Percentiles rank a stretch among this genome's conserved stretches.
These are phyloP conservation scores for Sporothrix pallida DNA, from an alignment of 2,329 filamentous ascomycete species.

Conservation along the genomic window DNA sequence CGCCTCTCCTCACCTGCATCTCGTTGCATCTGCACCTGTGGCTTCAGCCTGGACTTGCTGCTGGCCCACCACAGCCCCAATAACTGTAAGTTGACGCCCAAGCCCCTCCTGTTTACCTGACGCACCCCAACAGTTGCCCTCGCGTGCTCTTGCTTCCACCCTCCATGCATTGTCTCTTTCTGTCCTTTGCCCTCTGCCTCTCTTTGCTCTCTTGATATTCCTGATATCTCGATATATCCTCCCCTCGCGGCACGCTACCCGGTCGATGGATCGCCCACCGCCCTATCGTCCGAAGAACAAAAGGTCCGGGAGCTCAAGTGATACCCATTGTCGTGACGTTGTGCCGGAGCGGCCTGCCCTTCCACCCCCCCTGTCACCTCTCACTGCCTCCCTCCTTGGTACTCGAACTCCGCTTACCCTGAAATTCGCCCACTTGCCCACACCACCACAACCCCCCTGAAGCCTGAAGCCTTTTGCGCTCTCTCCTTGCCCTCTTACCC, in stretches of 20 bases:
- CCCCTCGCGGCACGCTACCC: constrained; percentile 1
- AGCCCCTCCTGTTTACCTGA: constrained; percentile 16
- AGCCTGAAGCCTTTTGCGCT: neutral
- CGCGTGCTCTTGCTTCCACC: neutral
- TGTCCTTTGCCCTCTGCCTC: too few species aligned
- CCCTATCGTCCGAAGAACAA: constrained; percentile 24
- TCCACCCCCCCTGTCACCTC: constrained; percentile 20
- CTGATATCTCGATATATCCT: neutral
- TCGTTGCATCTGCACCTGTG: constrained; percentile 27
- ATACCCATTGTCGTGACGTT: constrained; percentile 5
- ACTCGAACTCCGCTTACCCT: constrained; percentile 20
- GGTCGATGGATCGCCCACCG: constrained; percentile 15
- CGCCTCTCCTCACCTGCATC: constrained; percentile 2
- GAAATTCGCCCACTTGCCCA: constrained; percentile 16
- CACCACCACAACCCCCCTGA: constrained; percentile 7
- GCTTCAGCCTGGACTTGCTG: constrained; percentile 33
- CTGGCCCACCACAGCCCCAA: constrained; percentile 28
- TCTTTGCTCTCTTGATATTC: neutral
- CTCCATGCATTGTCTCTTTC: neutral
- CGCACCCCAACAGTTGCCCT: neutral
- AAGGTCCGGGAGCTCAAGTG: neutral
- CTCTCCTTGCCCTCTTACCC: constrained; percentile 4
- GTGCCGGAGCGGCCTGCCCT: constrained; percentile 12
- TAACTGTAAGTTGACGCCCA: constrained; percentile 25
- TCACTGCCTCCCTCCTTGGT: constrained; percentile 16